Evolutionary conservation across 768 basidiomycete genomes (phyloP), one percentile per base, ranked within the genome.

Genomic region (Suillus lakei): DNA sequence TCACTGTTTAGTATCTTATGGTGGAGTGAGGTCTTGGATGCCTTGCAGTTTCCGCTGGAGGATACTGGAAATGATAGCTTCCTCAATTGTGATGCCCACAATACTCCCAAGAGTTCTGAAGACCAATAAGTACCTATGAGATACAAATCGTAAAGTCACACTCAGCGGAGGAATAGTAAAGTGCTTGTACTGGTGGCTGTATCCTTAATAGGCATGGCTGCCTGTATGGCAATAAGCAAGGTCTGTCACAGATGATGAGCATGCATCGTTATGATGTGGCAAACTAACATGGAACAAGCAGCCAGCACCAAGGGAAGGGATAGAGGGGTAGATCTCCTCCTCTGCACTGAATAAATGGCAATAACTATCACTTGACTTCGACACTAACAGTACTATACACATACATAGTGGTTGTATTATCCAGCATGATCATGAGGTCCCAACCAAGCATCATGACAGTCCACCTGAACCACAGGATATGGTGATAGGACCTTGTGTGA

Each of bases 41-140:
- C 48, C 65, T 21, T 28, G 62, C n/a, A 76, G 50, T 46, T 23
- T 68, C 56, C 53, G 63, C 50, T 60, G 62, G n/a, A 75, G 68
- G 51, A 88, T 86, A 56, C 86, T 88, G 1, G 89, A 81, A 67
- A 88, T 89, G 64, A 93, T 88, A 3, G 88, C 86, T 71, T 93
- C 87, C 39, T 91, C 91, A 53, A 91, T 74, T 0, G 91, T 85
- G 64, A 94, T 88, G 18, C 91, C 90, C 39, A 94, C 81, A 1
- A 91, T 90, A 43, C 89, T 91, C 16, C 92, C 92, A 59, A 93
- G 72, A 3, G 84, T 86, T 70, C 91, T 90, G 68, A 18, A 60
- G 43, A 61, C 36, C 18, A 18, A 18, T 60, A 36, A 67, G 15
- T 34, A 41, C 43, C 38, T 28, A 50, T 39, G 61, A 8, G 60